These are phyloP conservation scores for Globisporangium irregulare DNA, from an alignment of 352 stramenopile species.

Conservation along the genomic window DNA sequence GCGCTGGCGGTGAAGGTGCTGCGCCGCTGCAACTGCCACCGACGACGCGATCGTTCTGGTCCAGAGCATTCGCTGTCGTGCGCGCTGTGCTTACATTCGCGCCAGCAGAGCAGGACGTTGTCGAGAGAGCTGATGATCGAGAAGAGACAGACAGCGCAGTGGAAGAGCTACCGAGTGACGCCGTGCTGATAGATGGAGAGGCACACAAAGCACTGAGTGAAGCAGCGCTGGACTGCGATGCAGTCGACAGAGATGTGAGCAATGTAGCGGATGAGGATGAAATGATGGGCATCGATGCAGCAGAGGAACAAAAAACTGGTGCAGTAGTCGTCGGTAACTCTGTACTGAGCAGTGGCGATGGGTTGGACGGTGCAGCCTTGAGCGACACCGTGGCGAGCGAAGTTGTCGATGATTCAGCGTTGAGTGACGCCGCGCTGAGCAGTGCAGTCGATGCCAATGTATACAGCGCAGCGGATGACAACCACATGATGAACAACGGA, in stretches of 20 bases:
- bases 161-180: background rate
- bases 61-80: background rate
- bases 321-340: too few relatives aligned
- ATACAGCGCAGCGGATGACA: background rate
- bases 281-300: background rate
- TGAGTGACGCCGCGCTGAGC: background rate
- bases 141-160: background rate
- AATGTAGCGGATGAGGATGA: background rate
- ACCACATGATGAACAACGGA: background rate
- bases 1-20: background rate
- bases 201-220: background rate
- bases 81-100: background rate
- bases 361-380: background rate
- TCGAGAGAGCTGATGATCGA: background rate
- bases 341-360: background rate
- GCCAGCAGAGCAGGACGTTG: background rate
- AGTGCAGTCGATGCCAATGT: background rate
- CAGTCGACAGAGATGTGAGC: background rate
- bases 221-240: background rate
- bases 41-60: background rate
- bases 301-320: background rate
- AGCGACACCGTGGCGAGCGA: background rate
- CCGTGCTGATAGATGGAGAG: background rate
- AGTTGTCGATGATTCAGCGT: background rate
- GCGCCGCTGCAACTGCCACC: background rate